Conservation (phyloP, 2,329 filamentous ascomycete species). For the Fonsecaea multimorphosa region DNA sequence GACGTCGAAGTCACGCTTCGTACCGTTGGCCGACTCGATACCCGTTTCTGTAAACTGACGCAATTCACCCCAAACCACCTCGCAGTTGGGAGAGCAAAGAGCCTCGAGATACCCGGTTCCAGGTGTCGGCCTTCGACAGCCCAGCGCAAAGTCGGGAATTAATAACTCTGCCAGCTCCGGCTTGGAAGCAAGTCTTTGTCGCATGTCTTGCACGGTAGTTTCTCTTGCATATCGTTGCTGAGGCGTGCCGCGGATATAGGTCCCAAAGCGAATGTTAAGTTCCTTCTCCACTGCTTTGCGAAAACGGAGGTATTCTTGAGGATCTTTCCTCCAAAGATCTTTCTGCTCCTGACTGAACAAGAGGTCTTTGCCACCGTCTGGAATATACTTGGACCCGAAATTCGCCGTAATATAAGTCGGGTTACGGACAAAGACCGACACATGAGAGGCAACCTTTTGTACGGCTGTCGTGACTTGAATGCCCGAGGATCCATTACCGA, state of each 20-base stretch:
- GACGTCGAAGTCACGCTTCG: conserved; percentile 24
- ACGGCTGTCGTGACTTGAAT: not conserved
- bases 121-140: conserved; percentile 44
- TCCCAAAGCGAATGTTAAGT: not conserved
- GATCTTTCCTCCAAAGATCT: not conserved
- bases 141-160: too few relatives aligned
- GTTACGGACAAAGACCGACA: not conserved
- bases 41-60: conserved; percentile 63
- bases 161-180: too few relatives aligned
- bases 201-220: too few relatives aligned
- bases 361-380: not conserved
- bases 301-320: not conserved
- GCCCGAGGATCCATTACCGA: not conserved
- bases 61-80: conserved; percentile 64
- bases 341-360: not conserved
- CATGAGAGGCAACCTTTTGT: not conserved
- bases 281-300: not conserved
- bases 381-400: conserved; percentile 46
- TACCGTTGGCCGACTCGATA: conserved; percentile 33
- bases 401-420: conserved; percentile 13
- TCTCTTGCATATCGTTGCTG: too few relatives aligned
- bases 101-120: conserved; percentile 71
- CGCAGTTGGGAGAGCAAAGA: conserved; percentile 64
- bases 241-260: not conserved
- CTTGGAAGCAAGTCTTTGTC: too few relatives aligned